Conservation (phyloP, 2,329 filamentous ascomycete genomes). For the Claviceps sp. region DNA sequence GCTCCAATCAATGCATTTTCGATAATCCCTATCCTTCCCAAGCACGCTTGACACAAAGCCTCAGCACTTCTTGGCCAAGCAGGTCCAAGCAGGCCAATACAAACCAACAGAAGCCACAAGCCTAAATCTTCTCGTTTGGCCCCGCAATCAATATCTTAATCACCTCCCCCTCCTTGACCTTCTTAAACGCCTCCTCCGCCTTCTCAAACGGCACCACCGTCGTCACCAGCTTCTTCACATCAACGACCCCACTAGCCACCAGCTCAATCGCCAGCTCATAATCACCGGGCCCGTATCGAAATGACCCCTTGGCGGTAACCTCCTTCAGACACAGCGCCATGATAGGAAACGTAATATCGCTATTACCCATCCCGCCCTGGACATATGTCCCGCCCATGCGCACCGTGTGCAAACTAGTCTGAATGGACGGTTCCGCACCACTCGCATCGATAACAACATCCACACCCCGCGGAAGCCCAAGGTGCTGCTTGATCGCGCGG, state of each 20-base stretch:
- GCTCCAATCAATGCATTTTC: too few species aligned
- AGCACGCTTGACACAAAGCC: too few species aligned
- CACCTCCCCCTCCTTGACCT: constrained; percentile 71
- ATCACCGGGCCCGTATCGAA: constrained; percentile 80
- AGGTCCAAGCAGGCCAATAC: too few species aligned
- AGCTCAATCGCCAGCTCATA: constrained; percentile 75
- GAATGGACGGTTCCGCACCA: constrained; percentile 66
- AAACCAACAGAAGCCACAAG: too few species aligned
- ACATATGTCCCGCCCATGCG: constrained; percentile 64
- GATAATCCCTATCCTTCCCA: too few species aligned
- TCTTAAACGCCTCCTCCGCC: constrained; percentile 75
- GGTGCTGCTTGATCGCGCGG: constrained; percentile 46
- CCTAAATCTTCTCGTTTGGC: constrained; percentile 24
- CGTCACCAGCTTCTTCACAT: constrained; percentile 73
- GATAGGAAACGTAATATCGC: constrained; percentile 83
- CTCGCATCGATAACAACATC: constrained; percentile 72
- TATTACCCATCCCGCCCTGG: constrained; percentile 80
- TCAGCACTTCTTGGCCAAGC: too few species aligned
- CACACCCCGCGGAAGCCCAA: constrained; percentile 51
- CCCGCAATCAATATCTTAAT: constrained; percentile 58
- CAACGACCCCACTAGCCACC: constrained; percentile 57
- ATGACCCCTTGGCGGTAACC: constrained; percentile 72
- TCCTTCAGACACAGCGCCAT: constrained; percentile 84
- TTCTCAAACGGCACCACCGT: constrained; percentile 64
- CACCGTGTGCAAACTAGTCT: constrained; percentile 58